Evolutionary conservation across 169 alveolate genomes (phyloP), one percentile per base, ranked within the genome.

Genomic region (Ichthyophthirius multifiliis): DNA sequence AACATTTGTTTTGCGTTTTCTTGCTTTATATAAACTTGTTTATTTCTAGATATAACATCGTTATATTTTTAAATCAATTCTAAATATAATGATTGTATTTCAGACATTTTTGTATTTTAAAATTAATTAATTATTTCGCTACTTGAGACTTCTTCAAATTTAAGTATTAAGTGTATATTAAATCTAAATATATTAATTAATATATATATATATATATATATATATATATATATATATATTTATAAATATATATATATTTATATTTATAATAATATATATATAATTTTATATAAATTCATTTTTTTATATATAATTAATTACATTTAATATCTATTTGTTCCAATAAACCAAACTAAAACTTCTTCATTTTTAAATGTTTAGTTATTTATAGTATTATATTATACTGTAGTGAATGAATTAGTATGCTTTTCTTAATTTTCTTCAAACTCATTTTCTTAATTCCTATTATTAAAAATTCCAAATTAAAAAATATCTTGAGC

Each of bases 251-350:
- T 7, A 47, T 4, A 47, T 7, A 1, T 20, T 13, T 5, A 20
- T 31, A 9, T 18, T 1, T 4, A 30, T 0, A 31, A 3, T 30
- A 20, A 20, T 62, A 9, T 20, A 31, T 3, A 1, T 20, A 30
- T 63, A 31, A 31, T 31, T 30, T 12, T 3, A 4, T 4, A 2
- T 31, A 2, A 12, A 20, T 63, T 30, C 1, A 31, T 10, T 9
- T 1, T 15, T 18, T 9, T 2, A 62, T 13, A 32, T 0, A 31
- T 13, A 64, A 13, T 2, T 5, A 6, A 32, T 67, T 67, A 67
- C 77, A 67, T 39, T 5, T 35, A 35, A 67, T 67, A 67, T 67
- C 77, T 67, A 67, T 67, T 67, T 12, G 77, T 67, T 5, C 77
- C 77, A 4, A 67, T 37, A 67, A 67, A 67, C 77, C 77, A 67